Conservation (phyloP, 371 early-diverging fungal species). For the Apophysomyces elegans region DNA sequence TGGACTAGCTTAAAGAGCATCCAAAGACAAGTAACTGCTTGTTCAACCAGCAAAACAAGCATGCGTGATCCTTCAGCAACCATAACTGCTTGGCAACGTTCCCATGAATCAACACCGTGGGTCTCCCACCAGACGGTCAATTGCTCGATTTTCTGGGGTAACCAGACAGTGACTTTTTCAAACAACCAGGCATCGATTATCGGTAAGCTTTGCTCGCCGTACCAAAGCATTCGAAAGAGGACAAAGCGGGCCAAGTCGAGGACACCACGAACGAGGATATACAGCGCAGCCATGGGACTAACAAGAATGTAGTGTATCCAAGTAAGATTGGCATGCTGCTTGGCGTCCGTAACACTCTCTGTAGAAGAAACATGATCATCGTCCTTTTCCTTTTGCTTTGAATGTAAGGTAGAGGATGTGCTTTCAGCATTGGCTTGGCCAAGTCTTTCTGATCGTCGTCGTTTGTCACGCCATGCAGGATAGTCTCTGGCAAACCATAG, state of each 20-base stretch:
- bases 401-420: too few species aligned
- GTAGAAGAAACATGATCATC: neutral
- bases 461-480: conserved; percentile 21
- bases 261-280: conserved; percentile 26
- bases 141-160: conserved; percentile 24
- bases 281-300: conserved; percentile 37
- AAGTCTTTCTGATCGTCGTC: neutral
- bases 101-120: conserved; percentile 19
- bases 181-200: conserved; percentile 45
- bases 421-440: too few species aligned
- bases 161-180: conserved; percentile 30
- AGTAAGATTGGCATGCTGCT: conserved; percentile 14
- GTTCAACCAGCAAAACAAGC: neutral
- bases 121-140: conserved; percentile 31
- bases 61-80: neutral
- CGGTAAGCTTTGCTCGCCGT: conserved; percentile 30
- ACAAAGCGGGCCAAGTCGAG: conserved; percentile 24
- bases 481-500: conserved; percentile 16
- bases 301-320: conserved; percentile 37
- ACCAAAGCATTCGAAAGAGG: conserved; percentile 31
- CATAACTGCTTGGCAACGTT: neutral
- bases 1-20: neutral
- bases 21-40: neutral
- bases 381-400: neutral
- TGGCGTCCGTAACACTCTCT: neutral